Base-by-base conservation (phyloP, 805 yeast species). In the Pichia deserticola region DNA sequence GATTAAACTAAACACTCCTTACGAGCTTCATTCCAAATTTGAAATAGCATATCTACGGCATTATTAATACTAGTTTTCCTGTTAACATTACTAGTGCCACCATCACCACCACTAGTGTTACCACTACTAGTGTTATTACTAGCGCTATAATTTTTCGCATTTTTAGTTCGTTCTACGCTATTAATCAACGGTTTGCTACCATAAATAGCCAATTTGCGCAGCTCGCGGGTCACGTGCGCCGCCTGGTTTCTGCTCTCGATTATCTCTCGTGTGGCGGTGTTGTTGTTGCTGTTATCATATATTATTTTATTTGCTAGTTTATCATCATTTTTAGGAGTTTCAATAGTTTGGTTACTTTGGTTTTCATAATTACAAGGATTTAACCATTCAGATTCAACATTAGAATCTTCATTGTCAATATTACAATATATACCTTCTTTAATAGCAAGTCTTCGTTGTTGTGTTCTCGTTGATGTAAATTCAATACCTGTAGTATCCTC, bases 181-280 rank as follows among this genome's bases (percentile, higher is more conserved):
- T n/a, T 6, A 25, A 45, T 8, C 3, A 45, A 3, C 1, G 48
- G 69, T 36, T 50, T 55, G 40, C 55, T 55, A 48, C 58, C 59
- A 49, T 53, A 63, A 32, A 61, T 40, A 4, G 59, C 60, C 46
- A 64, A 27, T 28, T 57, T 63, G n/a, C 67, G 51, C 32, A 65
- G 48, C 38, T 64, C 63, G 42, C 59, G 60, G 8, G 66, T 55
- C 3, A 65, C 59, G 34, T 54, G 53, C 40, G 63, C 69, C 45
- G 63, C 61, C 47, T 47, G 51, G 34, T 60, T 60, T 35, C 64
- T 48, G 36, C 59, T 59, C 34, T 58, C 58, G 9, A 64, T n/a
- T n/a, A n/a, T n/a, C n/a, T n/a, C 32, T 6, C 7, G 8, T 6
- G 32, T 29, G 32, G 32, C 32, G 42, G n/a, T 9, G 13, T 9